Evolutionary conservation across 805 yeast species (phyloP).

Genomic region (Limtongia smithiae): DNA sequence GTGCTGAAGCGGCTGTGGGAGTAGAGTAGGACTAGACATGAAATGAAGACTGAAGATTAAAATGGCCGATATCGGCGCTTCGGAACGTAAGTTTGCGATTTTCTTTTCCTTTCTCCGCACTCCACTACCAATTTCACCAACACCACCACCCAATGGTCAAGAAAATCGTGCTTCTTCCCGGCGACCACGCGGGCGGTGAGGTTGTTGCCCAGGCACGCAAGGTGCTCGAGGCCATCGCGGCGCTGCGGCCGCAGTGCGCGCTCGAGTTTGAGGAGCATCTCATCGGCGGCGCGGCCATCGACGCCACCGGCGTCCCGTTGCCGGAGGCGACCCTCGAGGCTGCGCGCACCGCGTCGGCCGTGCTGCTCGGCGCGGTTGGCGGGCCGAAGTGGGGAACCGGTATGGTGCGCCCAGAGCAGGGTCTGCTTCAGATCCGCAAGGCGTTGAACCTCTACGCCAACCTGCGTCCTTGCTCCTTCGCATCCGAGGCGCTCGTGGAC

Average conservation of each 20-base stretch:
- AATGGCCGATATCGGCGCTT: too few species aligned
- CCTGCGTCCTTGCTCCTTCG: slow-evolving; percentile 94
- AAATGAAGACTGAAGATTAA: too few species aligned
- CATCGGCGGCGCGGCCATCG: slow-evolving; percentile 98
- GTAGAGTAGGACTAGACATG: too few species aligned
- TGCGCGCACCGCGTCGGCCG: slow-evolving; percentile 85
- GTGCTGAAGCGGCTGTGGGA: too few species aligned
- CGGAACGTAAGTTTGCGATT: too few species aligned
- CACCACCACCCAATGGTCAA: slow-evolving; percentile 39
- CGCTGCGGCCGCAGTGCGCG: slow-evolving; percentile 47
- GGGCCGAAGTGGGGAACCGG: slow-evolving; percentile 99
- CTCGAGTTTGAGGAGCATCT: slow-evolving; percentile 79
- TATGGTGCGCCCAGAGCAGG: slow-evolving; percentile 94
- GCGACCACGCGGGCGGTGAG: slow-evolving; percentile 96
- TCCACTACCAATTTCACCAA: too few species aligned
- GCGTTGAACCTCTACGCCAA: slow-evolving; percentile 93
- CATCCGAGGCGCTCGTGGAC: slow-evolving; percentile 73
- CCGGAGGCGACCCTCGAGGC: slow-evolving; percentile 81
- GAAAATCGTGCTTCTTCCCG: slow-evolving; percentile 84
- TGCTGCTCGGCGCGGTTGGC: slow-evolving; percentile 96
- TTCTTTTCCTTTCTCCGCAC: too few species aligned
- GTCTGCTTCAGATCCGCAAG: slow-evolving; percentile 87
- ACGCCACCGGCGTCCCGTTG: slow-evolving; percentile 89
- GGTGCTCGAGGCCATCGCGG: slow-evolving; percentile 75
- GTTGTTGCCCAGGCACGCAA: slow-evolving; percentile 86